Conservation (phyloP, 257 asterid species). For the Gardenia jasminoides region DNA sequence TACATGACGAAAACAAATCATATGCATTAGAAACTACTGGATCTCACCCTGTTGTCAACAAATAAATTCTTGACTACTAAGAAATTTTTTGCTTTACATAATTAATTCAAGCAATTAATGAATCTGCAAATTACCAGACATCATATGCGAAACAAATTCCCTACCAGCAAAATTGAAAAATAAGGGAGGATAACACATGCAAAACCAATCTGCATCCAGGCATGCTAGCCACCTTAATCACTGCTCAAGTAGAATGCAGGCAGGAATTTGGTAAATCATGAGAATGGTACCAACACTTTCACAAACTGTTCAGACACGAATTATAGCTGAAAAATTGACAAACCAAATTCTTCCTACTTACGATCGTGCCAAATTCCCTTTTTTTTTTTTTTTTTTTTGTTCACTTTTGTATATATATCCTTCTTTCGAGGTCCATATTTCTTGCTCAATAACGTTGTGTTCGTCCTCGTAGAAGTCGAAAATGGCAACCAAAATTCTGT, state of each 20-base stretch:
- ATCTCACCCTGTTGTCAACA: no score
- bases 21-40: no score
- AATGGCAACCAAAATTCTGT: slow-evolving; percentile 27
- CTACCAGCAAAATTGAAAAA: no score
- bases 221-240: neutral
- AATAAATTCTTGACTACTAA: no score
- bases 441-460: neutral
- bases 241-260: neutral
- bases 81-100: no score
- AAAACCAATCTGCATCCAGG: neutral
- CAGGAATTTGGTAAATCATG: slow-evolving; percentile 31
- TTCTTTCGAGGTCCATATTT: slow-evolving; percentile 1
- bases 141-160: no score
- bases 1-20: no score
- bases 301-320: slow-evolving; percentile 19
- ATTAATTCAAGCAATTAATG: no score
- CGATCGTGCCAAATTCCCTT: neutral
- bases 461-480: neutral
- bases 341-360: neutral
- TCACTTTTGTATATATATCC: neutral
- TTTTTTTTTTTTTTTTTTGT: no score
- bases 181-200: no score
- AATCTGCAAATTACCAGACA: no score
- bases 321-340: neutral
- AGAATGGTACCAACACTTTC: slow-evolving; percentile 1